Evolutionary conservation across 768 basidiomycete species (phyloP).

Genomic region (Pleurotus platypus): DNA sequence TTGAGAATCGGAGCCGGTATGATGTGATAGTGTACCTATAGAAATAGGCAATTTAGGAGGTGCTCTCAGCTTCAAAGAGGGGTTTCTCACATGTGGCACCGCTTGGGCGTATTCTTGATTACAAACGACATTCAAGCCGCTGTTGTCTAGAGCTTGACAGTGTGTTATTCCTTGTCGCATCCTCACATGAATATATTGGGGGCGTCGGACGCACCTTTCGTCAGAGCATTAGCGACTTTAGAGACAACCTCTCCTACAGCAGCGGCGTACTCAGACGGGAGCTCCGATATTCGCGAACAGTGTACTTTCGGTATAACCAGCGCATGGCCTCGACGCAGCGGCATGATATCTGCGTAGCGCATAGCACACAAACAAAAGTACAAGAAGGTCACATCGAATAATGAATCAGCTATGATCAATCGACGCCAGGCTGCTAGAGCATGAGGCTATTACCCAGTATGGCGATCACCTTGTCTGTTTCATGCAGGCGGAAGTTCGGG

Average conservation of each 20-base stretch:
- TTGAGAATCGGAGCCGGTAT: constrained; percentile 62
- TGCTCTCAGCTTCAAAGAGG: too few species aligned
- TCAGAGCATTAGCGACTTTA: constrained; percentile 59
- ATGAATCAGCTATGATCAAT: constrained; percentile 9
- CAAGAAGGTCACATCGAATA: not conserved
- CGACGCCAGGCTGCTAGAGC: too few species aligned
- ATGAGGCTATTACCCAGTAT: constrained; percentile 46
- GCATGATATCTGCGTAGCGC: constrained; percentile 52
- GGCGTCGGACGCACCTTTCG: constrained; percentile 40
- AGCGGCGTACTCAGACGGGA: constrained; percentile 56
- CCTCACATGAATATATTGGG: not conserved
- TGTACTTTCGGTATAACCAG: constrained; percentile 71
- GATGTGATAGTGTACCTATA: constrained; percentile 73
- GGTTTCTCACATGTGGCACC: constrained; percentile 60
- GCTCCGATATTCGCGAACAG: constrained; percentile 58
- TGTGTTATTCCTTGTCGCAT: not conserved
- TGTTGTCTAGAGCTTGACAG: constrained; percentile 52
- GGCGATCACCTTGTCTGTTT: constrained; percentile 60
- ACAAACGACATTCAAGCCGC: constrained; percentile 71
- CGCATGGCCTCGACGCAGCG: constrained; percentile 62
- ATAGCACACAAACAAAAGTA: too few species aligned
- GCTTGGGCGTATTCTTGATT: constrained; percentile 83
- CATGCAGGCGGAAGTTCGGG: constrained; percentile 50
- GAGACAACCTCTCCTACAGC: constrained; percentile 58
- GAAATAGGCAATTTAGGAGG: not conserved